A percentile compares a stretch with the other conserved stretches of the same genome.
phyloP scores from a whole-genome alignment of 2,329 filamentous ascomycete species.

The Cladosporium colombiae region DNA sequence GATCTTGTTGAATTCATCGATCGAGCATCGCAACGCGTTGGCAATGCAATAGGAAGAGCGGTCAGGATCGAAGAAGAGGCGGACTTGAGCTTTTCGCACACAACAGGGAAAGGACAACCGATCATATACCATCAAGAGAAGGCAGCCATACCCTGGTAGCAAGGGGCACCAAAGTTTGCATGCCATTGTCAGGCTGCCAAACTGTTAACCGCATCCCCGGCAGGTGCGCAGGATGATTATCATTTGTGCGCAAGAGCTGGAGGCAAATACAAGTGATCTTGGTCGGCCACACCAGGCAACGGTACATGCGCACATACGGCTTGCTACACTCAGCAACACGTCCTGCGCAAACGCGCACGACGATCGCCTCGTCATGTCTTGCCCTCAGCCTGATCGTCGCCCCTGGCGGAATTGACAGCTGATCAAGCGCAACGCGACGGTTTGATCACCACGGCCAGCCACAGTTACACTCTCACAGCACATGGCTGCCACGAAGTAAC shows the following conservation, averaged over 20 bases:
- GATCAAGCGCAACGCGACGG: background rate
- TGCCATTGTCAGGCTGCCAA: background rate
- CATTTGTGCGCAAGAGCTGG: background rate
- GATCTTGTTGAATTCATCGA: background rate
- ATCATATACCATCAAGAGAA: background rate
- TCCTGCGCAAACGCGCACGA: background rate
- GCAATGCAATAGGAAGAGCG: background rate
- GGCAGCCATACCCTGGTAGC: background rate
- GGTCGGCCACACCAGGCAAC: background rate
- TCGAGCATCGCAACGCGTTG: background rate
- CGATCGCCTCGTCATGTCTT: background rate
- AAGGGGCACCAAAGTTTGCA: background rate
- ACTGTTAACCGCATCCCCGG: background rate
- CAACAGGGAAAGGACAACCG: background rate
- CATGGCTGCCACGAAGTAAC: constrained; percentile 4
- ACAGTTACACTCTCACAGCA: background rate
- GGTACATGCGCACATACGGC: background rate
- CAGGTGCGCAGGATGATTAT: background rate
- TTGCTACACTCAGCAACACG: background rate
- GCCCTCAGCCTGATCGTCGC: background rate
- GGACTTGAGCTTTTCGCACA: background rate
- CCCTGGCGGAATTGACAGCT: background rate
- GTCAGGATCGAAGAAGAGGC: background rate
- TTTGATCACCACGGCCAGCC: background rate
- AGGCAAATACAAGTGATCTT: background rate